phyloP scores from a whole-genome alignment of 306 rosid species.

The Cucurbita pepo region DNA sequence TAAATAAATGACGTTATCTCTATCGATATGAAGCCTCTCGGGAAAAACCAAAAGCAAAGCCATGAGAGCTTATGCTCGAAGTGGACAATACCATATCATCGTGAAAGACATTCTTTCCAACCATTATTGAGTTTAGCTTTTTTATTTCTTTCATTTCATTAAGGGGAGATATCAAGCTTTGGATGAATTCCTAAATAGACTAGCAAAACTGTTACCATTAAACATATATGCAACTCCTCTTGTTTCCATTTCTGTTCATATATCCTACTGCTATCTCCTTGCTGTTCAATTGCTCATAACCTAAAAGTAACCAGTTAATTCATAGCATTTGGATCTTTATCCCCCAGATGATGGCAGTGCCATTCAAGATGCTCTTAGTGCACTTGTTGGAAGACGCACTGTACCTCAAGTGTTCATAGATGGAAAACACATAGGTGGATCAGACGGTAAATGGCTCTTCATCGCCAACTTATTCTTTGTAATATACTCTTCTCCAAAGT shows the following conservation, averaged over 20 bases:
- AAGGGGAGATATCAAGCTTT: background rate
- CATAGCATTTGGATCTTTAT: conserved; percentile 8
- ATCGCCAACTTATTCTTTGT: background rate
- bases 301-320: background rate
- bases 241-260: background rate
- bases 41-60: no score
- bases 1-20: no score
- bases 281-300: background rate
- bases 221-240: background rate
- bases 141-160: background rate
- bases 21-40: no score
- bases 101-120: no score
- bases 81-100: no score
- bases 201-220: background rate
- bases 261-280: background rate
- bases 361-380: conserved; percentile 54
- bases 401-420: conserved; percentile 84
- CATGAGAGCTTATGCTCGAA: no score
- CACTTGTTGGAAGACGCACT: conserved; percentile 66
- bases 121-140: background rate
- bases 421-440: conserved; percentile 82
- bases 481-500: background rate
- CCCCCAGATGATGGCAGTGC: conserved; percentile 58
- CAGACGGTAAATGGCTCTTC: conserved; percentile 50
- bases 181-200: background rate